Evolutionary conservation across 176 grass and related monocot species (phyloP), one percentile per base, ranked within the genome.

Genomic region (Oryza officinalis): DNA sequence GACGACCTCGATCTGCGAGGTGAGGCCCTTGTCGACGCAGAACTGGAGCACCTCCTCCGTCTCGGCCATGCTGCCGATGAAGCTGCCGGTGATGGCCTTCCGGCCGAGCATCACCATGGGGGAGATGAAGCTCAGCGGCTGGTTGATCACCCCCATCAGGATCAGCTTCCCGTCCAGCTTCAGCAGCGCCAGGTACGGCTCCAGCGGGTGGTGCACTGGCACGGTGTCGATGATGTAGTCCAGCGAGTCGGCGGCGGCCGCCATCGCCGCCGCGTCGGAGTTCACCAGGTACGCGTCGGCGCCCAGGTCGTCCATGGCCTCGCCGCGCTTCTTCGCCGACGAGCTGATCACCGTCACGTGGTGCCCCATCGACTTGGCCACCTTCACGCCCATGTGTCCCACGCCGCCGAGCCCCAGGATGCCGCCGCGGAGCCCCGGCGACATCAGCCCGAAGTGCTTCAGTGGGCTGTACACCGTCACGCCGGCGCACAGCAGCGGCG

Each of bases 221-320:
- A 99, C 86, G 4, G 96, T 99, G 90, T 99, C 89, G 83, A 99
- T 94, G 83, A 99, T 94, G 89, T 99, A 99, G 82, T 99, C 96
- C 13, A 99, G 83, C 10, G 85, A 87, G 81, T 94, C 91, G 11
- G 43, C 75, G 10, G 78, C 88, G 8, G 93, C 71, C 2, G 47
- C 91, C 89, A 99, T 94, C 27, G 86, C 74, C 12, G 38, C 86
- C 27, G 25, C 67, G 75, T 96, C 93, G 47, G 96, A 91, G 87
- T 93, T 99, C 26, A 99, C 60, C 0, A 96, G 87, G 82, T 99
- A 99, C 1, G 85, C 96, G 80, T 96, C 96, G 6, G 96, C 96
- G 65, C 96, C 91, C 28, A 99, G 93, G 78, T 99, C 74, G 65
- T 96, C 93, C 69, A 94, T 71, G 5, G 96, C 96, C 87, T 99